phyloP scores from a whole-genome alignment of 1,284 basidiomycete genomes.

The Pyrrhoderma noxium region DNA sequence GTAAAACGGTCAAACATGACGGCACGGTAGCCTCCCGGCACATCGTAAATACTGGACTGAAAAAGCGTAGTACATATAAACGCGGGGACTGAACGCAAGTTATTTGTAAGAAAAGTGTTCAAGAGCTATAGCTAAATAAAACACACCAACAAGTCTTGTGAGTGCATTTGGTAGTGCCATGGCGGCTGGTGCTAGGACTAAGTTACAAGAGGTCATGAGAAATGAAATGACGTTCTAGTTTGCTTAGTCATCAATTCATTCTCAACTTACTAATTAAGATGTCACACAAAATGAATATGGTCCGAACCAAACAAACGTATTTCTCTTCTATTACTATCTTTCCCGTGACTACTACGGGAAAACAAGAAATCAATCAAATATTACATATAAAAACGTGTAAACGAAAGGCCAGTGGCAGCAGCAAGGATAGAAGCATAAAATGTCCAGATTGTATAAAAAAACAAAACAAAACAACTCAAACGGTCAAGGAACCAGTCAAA shows the following conservation, averaged over 20 bases:
- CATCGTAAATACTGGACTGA: conserved; percentile 86
- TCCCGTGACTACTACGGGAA: too few species aligned
- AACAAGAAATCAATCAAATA: too few species aligned
- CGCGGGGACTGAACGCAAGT: conserved; percentile 54
- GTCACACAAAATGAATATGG: neutral
- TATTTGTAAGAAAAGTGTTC: neutral
- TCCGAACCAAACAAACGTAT: conserved; percentile 30
- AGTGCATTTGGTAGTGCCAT: conserved; percentile 16
- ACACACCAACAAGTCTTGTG: conserved; percentile 14
- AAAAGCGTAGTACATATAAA: conserved; percentile 59
- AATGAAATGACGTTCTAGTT: conserved; percentile 52
- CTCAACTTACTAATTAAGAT: neutral
- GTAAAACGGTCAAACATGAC: conserved; percentile 99
- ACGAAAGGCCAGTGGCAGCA: too few species aligned
- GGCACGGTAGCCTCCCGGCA: conserved; percentile 88
- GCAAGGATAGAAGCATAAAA: neutral
- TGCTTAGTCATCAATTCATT: neutral
- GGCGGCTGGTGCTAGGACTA: neutral
- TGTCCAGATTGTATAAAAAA: neutral
- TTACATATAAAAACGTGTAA: too few species aligned
- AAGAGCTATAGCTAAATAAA: neutral
- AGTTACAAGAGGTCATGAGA: conserved; percentile 26
- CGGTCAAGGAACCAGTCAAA: conserved; percentile 25
- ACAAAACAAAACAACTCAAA: conserved; percentile 1
- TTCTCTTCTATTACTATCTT: too few species aligned